Conservation (phyloP, 1,284 basidiomycete genomes). For the Sanghuangporus baumii region DNA sequence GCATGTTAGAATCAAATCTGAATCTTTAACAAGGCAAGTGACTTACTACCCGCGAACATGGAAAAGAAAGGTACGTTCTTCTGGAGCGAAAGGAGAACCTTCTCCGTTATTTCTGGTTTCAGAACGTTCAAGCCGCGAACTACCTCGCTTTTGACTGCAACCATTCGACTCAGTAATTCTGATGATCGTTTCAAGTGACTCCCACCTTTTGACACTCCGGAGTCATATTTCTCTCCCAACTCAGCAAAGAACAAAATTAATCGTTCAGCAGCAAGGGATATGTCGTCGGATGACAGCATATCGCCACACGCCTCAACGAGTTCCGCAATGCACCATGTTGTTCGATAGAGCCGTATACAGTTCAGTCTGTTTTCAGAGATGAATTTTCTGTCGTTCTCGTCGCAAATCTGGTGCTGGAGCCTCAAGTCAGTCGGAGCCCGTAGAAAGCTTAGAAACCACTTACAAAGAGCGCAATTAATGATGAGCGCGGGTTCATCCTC, state of each 20-base stretch:
- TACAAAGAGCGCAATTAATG: slow-evolving; percentile 6
- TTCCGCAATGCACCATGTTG: slow-evolving; percentile 1
- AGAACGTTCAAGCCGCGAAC: slow-evolving; percentile 1
- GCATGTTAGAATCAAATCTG: background rate
- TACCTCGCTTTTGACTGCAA: slow-evolving; percentile 7
- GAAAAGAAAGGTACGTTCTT: slow-evolving; percentile 4
- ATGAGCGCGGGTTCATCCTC: background rate
- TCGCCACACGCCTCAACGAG: background rate
- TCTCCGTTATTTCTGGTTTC: background rate
- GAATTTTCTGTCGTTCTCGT: background rate
- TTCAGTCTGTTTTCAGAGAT: background rate
- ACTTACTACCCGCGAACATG: slow-evolving; percentile 1
- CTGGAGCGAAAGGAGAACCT: background rate
- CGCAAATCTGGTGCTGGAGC: background rate
- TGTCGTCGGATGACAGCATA: background rate
- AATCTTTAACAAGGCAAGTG: background rate
- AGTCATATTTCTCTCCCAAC: background rate
- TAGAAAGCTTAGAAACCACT: background rate
- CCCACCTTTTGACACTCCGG: background rate
- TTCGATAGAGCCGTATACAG: background rate
- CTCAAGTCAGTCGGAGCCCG: background rate
- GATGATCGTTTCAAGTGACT: background rate
- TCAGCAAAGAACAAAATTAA: slow-evolving; percentile 1
- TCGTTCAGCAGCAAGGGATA: background rate
- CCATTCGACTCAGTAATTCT: background rate